Evolutionary conservation across 2,329 filamentous ascomycete species (phyloP), one percentile per base, ranked within the genome.

Genomic region (Trichoderma koningii): DNA sequence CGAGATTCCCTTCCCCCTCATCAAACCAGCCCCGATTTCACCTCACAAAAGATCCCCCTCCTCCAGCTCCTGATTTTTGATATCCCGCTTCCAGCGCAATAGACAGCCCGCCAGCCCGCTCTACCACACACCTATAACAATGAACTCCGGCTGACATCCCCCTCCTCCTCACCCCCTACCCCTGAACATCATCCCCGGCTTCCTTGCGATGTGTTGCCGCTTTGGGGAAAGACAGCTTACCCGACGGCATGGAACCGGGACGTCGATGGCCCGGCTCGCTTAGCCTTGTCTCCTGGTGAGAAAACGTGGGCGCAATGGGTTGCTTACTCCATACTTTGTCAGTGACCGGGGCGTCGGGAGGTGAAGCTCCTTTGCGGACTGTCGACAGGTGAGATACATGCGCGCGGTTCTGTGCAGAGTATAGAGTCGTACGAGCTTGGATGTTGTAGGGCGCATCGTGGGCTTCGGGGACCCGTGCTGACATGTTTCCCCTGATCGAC

Each of bases 51-150:
- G 34, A 38, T 38, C 34, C 3, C 34, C 9, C 3, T 38, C 23
- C 30, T 41, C 59, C 26, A 14, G n/a, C 42, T 38, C 12, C 44
- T 17, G 52, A 30, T 51, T 51, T 28, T 45, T 55, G 59, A 41
- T 21, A 23, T 63, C 59, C 50, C 59, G 61, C 50, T 63, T 52
- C 62, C 62, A 57, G 53, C 62, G 62, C 62, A 64, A 64, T 59
- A 45, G 62, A 14, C 62, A 45, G 62, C 62, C 62, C 60, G 60
- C 14, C 7, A 5, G 38, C 17, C 9, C 21, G 5, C 15, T n/a
- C 15, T 2, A n/a, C n/a, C 14, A n/a, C n/a, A 44, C 19, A n/a
- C 52, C 38, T 53, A 34, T 53, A 38, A 45, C 21, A 23, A 23
- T 23, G 47, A 38, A 17, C n/a, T n/a, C 44, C 62, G 52, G 51